These are phyloP conservation scores for Fusarium austroafricanum DNA, from an alignment of 2,329 filamentous ascomycete species.

Conservation along the genomic window DNA sequence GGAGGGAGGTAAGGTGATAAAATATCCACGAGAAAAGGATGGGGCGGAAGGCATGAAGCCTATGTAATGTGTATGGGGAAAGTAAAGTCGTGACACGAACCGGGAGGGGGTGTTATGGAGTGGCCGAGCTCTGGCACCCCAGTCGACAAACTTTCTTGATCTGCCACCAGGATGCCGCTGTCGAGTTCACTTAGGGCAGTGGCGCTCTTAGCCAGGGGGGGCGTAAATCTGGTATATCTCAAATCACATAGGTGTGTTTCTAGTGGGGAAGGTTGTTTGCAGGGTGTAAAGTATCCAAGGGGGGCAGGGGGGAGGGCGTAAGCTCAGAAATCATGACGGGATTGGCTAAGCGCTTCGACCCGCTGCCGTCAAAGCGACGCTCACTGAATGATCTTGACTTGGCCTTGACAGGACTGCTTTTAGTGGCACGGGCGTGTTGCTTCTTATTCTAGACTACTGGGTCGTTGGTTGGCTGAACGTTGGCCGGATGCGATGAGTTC, in stretches of 20 bases:
- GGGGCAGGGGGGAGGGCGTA: slow-evolving; percentile 5
- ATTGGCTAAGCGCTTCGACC: slow-evolving; percentile 29
- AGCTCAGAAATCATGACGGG: slow-evolving; percentile 9
- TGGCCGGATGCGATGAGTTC: slow-evolving; percentile 41
- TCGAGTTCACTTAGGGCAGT: slow-evolving; percentile 42
- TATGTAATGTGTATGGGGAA: slow-evolving; percentile 44
- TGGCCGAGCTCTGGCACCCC: slow-evolving; percentile 21
- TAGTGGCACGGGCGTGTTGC: slow-evolving; percentile 4
- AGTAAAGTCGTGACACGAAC: slow-evolving; percentile 20
- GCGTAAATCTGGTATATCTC: slow-evolving; percentile 25
- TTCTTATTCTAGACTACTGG: neutral
- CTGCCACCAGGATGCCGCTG: slow-evolving; percentile 46
- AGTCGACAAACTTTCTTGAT: slow-evolving; percentile 45
- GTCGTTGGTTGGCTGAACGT: slow-evolving; percentile 32
- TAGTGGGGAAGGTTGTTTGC: neutral
- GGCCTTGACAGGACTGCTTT: slow-evolving; percentile 14
- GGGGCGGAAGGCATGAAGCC: slow-evolving; percentile 44
- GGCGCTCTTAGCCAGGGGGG: slow-evolving; percentile 31
- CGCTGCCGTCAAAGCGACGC: slow-evolving; percentile 37
- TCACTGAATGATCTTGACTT: slow-evolving; percentile 3
- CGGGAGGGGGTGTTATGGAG: slow-evolving; percentile 13
- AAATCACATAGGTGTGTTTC: slow-evolving; percentile 9
- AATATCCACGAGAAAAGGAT: slow-evolving; percentile 43
- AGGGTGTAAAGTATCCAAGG: slow-evolving; percentile 2
- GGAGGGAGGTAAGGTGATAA: slow-evolving; percentile 45